Evolutionary conservation across 129 eudicot genomes (phyloP), one percentile per base, ranked within the genome.

Genomic region (Dittrichia graveolens): DNA sequence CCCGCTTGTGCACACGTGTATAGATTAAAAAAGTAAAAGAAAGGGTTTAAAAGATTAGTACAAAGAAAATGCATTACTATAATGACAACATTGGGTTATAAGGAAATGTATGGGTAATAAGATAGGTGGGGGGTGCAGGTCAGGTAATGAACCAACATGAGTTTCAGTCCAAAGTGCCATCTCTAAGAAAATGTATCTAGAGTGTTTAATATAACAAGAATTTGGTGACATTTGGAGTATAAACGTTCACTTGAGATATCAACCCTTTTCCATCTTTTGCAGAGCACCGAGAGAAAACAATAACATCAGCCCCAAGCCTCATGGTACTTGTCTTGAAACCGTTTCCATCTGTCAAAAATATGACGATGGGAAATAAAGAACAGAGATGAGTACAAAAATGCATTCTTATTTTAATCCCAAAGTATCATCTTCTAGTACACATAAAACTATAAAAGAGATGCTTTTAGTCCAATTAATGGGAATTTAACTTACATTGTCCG

Each of bases 261-360:
- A 65, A 94, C 98, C 97, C 83, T 75, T 77, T 80, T 72, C 92
- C 93, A 77, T 80, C 75, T 67, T 76, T 74, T 56, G 91, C 91
- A 67, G 74, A 31, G 78, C 81, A 80, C 24, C 97, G 86, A 47
- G 98, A 80, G 82, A 94, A 90, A 46, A 94, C 97, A 79, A 94
- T 94, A 7, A 94, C 98, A 81, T 94, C 98, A 46, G 97, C 97
- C 34, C 98, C 98, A 81, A 90, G 98, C 79, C 98, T 86, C 98
- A 94, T 94, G 12, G 98, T 90, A 84, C 98, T 94, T 24, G 98
- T 94, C 86, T 94, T 90, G 64, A 94, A 94, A 73, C 97, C 98
- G 58, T 94, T 94, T 62, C 98, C 98, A 75, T 94, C 97, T 94
- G 87, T 67, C 16, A 73, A 41, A 62, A 70, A 79, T 56, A 72